phyloP scores from a whole-genome alignment of 2,329 filamentous ascomycete genomes.

The Remersonia thermophila region DNA sequence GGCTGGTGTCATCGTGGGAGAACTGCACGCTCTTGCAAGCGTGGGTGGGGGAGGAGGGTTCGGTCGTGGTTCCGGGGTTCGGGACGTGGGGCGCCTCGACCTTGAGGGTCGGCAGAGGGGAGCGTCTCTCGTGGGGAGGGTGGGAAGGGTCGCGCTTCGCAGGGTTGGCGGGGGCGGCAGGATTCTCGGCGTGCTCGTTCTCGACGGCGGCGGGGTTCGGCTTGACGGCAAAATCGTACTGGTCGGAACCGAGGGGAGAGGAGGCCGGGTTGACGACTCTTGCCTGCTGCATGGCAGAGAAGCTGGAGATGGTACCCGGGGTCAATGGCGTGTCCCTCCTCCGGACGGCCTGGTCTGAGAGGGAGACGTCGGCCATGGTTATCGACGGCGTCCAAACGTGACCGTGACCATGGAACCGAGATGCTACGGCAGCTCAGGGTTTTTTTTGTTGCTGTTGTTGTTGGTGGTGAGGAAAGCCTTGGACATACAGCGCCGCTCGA shows the following conservation, averaged over 20 bases:
- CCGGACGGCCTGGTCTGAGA: constrained; percentile 6
- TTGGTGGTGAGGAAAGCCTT: no score
- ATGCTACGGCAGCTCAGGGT: no score
- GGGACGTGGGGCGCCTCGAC: constrained; percentile 7
- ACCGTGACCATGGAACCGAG: not conserved
- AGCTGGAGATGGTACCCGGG: constrained; percentile 14
- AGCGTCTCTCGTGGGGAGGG: no score
- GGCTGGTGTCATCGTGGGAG: constrained; percentile 46
- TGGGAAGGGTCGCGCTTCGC: no score
- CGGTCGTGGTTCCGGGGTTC: constrained; percentile 13
- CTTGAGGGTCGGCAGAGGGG: constrained; percentile 12
- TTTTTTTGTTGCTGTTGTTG: no score
- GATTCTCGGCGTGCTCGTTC: constrained; percentile 25
- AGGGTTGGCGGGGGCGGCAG: no score
- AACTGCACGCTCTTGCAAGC: constrained; percentile 66
- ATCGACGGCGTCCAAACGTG: not conserved
- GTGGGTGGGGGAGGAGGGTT: constrained; percentile 24
- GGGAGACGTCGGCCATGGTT: constrained; percentile 14
- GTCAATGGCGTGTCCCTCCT: constrained; percentile 12
- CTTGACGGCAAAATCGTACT: constrained; percentile 18
- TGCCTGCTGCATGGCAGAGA: constrained; percentile 16
- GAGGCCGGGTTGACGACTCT: constrained; percentile 6
- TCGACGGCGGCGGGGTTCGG: constrained; percentile 9
- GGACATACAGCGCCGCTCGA: no score
- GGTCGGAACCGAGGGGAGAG: constrained; percentile 16